Base-by-base conservation (phyloP, 2,329 filamentous ascomycete genomes). In the Pseudogymnoascus sp. region DNA sequence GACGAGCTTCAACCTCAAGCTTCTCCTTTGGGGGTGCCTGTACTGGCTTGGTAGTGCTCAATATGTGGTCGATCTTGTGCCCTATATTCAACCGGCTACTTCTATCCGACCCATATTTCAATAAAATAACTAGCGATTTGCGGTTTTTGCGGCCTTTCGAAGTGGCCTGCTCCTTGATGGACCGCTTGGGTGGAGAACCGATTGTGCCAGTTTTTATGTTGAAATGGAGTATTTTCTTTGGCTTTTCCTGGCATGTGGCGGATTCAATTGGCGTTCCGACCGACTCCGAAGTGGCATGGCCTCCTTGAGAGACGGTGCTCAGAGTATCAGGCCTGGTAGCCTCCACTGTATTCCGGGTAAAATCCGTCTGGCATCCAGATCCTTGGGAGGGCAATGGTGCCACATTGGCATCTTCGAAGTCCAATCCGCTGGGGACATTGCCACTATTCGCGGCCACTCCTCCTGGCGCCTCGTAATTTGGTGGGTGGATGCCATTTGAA, bases 201-300 rank as follows among this genome's bases (percentile, higher is more conserved):
- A 87, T 80, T 1, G 84, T 87, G 4, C 85, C 84, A 1, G 84
- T 87, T 65, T 80, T 82, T 1, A 78, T 77, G 65, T 87, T 86
- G 68, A 86, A 78, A 65, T 76, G 80, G 19, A 87, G 72, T 0
- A 87, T 67, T 66, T 82, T 86, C 47, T 76, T 78, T 0, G 79
- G 75, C 61, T 77, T 78, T 19, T 69, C 64, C 14, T 64, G 33
- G 33, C 67, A 50, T 29, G 62, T 64, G 33, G 67, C 53, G 50
- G 7, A 19, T 33, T 56, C 26, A n/a, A 31, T 19, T 56, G 26
- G 47, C 26, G 13, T 31, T 31, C 5, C 26, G 29, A 33, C n/a
- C 6, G 6, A 19, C 6, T 19, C 10, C 16, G 11, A 33, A 21
- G 26, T 33, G n/a, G 50, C 16, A 13, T 56, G 50, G 14, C 2